These are phyloP conservation scores for Yarrowia porcina DNA, from an alignment of 805 yeast species.

Conservation along the genomic window DNA sequence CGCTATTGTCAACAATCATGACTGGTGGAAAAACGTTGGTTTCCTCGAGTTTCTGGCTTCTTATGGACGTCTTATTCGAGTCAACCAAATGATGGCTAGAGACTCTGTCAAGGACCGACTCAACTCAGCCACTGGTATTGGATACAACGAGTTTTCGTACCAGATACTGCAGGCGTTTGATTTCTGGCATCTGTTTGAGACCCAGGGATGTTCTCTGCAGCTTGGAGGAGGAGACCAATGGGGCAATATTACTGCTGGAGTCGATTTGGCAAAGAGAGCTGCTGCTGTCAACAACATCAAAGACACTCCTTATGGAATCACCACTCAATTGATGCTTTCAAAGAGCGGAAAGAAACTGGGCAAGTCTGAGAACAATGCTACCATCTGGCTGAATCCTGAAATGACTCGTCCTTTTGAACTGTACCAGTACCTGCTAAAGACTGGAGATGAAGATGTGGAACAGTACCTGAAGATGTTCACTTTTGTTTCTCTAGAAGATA, in stretches of 20 bases:
- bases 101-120: slow-evolving; percentile 81
- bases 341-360: slow-evolving; percentile 92
- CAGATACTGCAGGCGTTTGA: slow-evolving; percentile 93
- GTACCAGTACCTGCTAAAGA: slow-evolving; percentile 79
- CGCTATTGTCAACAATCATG: slow-evolving; percentile 57
- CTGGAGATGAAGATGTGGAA: slow-evolving; percentile 71
- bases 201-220: slow-evolving; percentile 63
- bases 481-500: slow-evolving; percentile 60
- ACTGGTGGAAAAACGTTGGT: slow-evolving; percentile 81
- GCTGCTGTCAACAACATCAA: slow-evolving; percentile 31
- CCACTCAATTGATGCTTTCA: slow-evolving; percentile 86
- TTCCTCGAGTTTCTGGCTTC: slow-evolving; percentile 73
- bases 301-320: slow-evolving; percentile 61
- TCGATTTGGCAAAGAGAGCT: slow-evolving; percentile 51
- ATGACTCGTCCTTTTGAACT: slow-evolving; percentile 76
- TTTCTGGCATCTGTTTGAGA: slow-evolving; percentile 71
- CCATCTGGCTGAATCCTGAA: slow-evolving; percentile 68
- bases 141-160: slow-evolving; percentile 91
- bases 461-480: slow-evolving; percentile 75
- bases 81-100: slow-evolving; percentile 81
- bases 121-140: slow-evolving; percentile 67
- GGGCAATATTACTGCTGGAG: slow-evolving; percentile 97
- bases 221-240: slow-evolving; percentile 97
- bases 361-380: slow-evolving; percentile 93
- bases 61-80: slow-evolving; percentile 75